phyloP scores from a whole-genome alignment of 2,329 filamentous ascomycete genomes.

The Epichloe typhina region DNA sequence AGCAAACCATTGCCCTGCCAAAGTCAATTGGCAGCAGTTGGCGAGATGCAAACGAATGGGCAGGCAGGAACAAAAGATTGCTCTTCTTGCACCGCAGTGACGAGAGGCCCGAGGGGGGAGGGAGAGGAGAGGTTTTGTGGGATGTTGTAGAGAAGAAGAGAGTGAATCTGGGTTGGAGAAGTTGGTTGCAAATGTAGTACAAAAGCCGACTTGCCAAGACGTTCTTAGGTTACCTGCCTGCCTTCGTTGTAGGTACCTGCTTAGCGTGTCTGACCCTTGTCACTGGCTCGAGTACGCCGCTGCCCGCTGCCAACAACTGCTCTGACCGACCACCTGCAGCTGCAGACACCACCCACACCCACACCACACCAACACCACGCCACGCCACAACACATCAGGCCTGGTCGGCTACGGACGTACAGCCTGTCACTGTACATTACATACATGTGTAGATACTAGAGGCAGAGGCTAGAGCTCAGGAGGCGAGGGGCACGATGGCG shows the following conservation, averaged over 20 bases:
- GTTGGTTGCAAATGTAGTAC: neutral
- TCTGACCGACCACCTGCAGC: neutral
- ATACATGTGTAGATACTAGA: too few relatives aligned
- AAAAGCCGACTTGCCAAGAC: neutral
- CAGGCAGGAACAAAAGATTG: slow-evolving; percentile 1
- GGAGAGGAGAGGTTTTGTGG: neutral
- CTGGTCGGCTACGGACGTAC: too few relatives aligned
- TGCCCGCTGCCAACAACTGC: too few relatives aligned
- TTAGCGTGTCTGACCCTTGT: too few relatives aligned
- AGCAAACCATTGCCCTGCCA: slow-evolving; percentile 25
- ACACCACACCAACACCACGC: too few relatives aligned
- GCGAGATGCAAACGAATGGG: slow-evolving; percentile 4
- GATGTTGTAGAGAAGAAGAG: slow-evolving; percentile 1
- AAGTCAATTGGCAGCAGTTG: slow-evolving; percentile 20
- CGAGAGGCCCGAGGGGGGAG: neutral
- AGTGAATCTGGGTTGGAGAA: neutral
- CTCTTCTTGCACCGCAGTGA: neutral
- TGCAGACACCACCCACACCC: neutral
- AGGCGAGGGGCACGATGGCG: too few relatives aligned
- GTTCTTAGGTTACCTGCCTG: neutral
- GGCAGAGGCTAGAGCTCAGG: too few relatives aligned
- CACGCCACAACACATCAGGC: neutral
- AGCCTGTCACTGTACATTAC: too few relatives aligned
- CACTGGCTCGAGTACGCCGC: too few relatives aligned
- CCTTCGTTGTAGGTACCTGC: too few relatives aligned